Conservation (phyloP, 2,329 filamentous ascomycete species). For the Incumbomyces lentus region DNA sequence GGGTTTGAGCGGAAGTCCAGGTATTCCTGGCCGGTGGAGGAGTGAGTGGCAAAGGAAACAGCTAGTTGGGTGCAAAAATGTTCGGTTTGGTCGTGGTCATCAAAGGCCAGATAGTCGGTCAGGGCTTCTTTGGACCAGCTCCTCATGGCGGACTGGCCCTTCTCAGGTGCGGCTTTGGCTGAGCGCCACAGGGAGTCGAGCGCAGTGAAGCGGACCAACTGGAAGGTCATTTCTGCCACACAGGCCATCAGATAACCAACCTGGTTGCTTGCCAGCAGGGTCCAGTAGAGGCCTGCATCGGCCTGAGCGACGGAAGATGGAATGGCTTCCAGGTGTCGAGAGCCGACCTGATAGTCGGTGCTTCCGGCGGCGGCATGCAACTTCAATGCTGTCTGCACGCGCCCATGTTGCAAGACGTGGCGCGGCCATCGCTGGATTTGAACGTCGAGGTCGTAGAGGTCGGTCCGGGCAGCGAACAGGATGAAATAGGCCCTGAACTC, state of each 20-base stretch:
- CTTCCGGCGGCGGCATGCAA: slow-evolving; percentile 48
- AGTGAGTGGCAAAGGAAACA: slow-evolving; percentile 36
- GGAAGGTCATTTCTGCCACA: slow-evolving; percentile 54
- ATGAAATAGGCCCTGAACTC: slow-evolving; percentile 56
- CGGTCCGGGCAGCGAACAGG: slow-evolving; percentile 44
- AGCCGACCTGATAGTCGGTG: slow-evolving; percentile 29
- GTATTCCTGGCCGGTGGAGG: slow-evolving; percentile 34
- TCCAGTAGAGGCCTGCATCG: slow-evolving; percentile 50
- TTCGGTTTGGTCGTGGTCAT: slow-evolving; percentile 43
- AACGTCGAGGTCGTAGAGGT: slow-evolving; percentile 46
- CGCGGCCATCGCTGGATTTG: slow-evolving; percentile 47
- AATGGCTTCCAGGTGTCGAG: slow-evolving; percentile 39
- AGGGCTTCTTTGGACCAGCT: slow-evolving; percentile 49
- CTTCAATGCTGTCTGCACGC: slow-evolving; percentile 47
- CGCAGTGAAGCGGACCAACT: slow-evolving; percentile 45
- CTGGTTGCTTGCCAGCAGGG: slow-evolving; percentile 42
- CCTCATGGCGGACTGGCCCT: slow-evolving; percentile 39
- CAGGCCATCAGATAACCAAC: slow-evolving; percentile 55
- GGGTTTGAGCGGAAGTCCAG: slow-evolving; percentile 38
- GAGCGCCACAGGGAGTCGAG: slow-evolving; percentile 46
- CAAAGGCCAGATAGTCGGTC: slow-evolving; percentile 44
- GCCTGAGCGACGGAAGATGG: slow-evolving; percentile 46
- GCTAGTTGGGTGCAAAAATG: slow-evolving; percentile 45
- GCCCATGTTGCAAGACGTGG: slow-evolving; percentile 39
- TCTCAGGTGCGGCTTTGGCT: slow-evolving; percentile 39